Percentiles rank a stretch among this genome's conserved stretches.
Evolutionary conservation across 1,139 yeast genomes (phyloP).

Genomic region (Protomyces inundatus): DNA sequence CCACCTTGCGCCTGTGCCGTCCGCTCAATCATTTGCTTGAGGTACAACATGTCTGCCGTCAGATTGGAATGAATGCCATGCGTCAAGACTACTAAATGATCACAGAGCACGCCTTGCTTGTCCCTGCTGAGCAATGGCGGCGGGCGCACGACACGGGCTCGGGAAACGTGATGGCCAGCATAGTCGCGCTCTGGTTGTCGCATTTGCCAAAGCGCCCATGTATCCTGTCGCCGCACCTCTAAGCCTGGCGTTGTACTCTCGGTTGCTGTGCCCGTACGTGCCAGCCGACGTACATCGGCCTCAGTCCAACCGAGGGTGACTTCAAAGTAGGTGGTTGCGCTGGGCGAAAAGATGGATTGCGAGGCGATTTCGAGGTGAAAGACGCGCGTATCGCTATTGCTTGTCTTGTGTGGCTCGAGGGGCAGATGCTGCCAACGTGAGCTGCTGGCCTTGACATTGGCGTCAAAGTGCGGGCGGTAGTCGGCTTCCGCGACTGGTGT

Average conservation of each 20-base stretch:
- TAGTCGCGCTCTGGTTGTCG: conserved; percentile 28
- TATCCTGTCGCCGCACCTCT: conserved; percentile 21
- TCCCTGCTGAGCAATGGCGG: conserved; percentile 60
- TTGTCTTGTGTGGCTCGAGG: conserved; percentile 46
- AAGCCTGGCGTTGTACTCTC: conserved; percentile 25
- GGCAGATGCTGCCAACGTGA: conserved; percentile 64
- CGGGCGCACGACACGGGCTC: conserved; percentile 44
- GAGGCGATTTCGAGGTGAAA: conserved; percentile 65
- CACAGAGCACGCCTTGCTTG: conserved; percentile 54
- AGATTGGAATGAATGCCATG: conserved; percentile 92
- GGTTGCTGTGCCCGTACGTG: conserved; percentile 25
- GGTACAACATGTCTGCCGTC: conserved; percentile 78
- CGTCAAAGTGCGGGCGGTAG: conserved; percentile 18
- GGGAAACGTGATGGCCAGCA: conserved; percentile 26
- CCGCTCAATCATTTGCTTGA: conserved; percentile 73
- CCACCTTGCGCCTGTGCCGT: conserved; percentile 47
- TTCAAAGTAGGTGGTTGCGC: conserved; percentile 67
- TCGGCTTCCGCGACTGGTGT: conserved; percentile 33
- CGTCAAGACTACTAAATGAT: conserved; percentile 69
- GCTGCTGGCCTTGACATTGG: conserved; percentile 53
- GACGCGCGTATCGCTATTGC: not conserved
- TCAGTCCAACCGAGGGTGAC: conserved; percentile 54
- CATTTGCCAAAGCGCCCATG: conserved; percentile 31
- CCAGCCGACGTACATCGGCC: conserved; percentile 33
- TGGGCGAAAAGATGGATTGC: conserved; percentile 70